phyloP scores from a whole-genome alignment of 805 yeast genomes.

The Sungouiella blattae region DNA sequence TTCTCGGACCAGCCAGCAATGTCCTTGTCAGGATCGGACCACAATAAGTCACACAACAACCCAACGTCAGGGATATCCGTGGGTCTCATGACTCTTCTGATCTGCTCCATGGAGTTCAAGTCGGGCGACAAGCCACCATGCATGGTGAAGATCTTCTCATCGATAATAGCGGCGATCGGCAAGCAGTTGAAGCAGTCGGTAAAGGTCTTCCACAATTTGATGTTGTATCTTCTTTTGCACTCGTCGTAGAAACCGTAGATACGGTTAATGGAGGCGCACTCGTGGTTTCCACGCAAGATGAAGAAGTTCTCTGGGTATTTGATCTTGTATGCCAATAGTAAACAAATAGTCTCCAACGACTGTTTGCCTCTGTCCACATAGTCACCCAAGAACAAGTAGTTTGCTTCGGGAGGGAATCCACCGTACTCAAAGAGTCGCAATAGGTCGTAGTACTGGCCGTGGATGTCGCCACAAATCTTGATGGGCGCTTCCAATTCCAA shows the following conservation, averaged over 20 bases:
- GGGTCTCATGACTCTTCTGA: constrained; percentile 98
- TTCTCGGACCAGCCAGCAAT: constrained; percentile 98
- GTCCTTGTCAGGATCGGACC: constrained; percentile 99
- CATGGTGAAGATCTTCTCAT: constrained; percentile 97
- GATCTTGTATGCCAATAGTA: constrained; percentile 91
- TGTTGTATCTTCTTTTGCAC: constrained; percentile 96
- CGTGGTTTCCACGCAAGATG: constrained; percentile 96
- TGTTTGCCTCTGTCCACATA: constrained; percentile 99
- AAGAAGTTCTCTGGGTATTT: constrained; percentile 98
- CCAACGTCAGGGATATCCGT: constrained; percentile 99
- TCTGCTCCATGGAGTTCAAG: constrained; percentile 96
- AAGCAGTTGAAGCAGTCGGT: constrained; percentile 98
- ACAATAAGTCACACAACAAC: constrained; percentile 87
- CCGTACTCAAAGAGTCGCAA: constrained; percentile 95
- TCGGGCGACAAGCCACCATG: constrained; percentile 99
- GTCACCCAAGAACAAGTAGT: constrained; percentile 92
- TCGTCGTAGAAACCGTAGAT: constrained; percentile 98
- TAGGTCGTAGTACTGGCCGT: constrained; percentile 96
- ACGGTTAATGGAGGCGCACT: constrained; percentile 96
- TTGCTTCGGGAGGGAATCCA: constrained; percentile 98
- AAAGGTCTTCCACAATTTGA: constrained; percentile 97
- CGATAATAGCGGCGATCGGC: constrained; percentile 97
- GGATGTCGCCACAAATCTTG: constrained; percentile 94
- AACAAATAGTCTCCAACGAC: constrained; percentile 91
- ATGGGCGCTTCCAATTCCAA: constrained; percentile 97